Percentiles rank a stretch among this genome's conserved stretches.
These are phyloP conservation scores for Arabidopsis hybrid DNA, from an alignment of 441 rosid genomes.

Conservation along the genomic window DNA sequence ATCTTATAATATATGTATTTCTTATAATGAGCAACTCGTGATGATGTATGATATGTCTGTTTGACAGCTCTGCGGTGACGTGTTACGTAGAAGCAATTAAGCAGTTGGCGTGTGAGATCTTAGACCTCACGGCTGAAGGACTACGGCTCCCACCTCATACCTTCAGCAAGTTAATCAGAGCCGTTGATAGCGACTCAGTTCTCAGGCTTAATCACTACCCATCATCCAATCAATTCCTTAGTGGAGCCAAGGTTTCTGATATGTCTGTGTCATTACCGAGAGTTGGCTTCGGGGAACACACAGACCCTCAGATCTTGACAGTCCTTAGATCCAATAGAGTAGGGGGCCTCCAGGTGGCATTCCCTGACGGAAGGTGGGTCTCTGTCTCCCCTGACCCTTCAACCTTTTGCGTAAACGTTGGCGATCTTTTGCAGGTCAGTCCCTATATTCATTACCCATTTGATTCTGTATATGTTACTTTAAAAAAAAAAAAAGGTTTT, in stretches of 20 bases:
- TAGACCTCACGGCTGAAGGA: slow-evolving; percentile 4
- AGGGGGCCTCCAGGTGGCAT: slow-evolving; percentile 9
- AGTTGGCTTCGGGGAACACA: slow-evolving; percentile 6
- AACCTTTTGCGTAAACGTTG: background rate
- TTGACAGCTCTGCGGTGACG: background rate
- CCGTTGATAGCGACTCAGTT: slow-evolving; percentile 13
- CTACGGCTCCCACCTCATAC: slow-evolving; percentile 2
- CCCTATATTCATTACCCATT: background rate
- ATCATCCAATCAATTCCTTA: background rate
- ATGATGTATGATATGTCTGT: background rate
- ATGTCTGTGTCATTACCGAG: slow-evolving; percentile 4
- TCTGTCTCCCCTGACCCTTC: slow-evolving; percentile 2
- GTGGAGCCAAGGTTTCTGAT: slow-evolving; percentile 1
- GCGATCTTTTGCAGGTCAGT: slow-evolving; percentile 1
- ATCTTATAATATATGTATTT: background rate
- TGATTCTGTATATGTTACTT: background rate
- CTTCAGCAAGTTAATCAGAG: background rate
- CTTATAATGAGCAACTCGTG: background rate
- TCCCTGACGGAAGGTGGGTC: background rate
- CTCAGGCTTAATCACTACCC: slow-evolving; percentile 6
- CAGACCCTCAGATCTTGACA: slow-evolving; percentile 11
- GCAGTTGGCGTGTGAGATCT: slow-evolving; percentile 3
- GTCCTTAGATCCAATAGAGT: slow-evolving; percentile 3
- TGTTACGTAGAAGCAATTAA: slow-evolving; percentile 4
- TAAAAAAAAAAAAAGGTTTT: too few species aligned